Conservation (phyloP, 495 filamentous ascomycete species). For the Hypoxylon intermedium region DNA sequence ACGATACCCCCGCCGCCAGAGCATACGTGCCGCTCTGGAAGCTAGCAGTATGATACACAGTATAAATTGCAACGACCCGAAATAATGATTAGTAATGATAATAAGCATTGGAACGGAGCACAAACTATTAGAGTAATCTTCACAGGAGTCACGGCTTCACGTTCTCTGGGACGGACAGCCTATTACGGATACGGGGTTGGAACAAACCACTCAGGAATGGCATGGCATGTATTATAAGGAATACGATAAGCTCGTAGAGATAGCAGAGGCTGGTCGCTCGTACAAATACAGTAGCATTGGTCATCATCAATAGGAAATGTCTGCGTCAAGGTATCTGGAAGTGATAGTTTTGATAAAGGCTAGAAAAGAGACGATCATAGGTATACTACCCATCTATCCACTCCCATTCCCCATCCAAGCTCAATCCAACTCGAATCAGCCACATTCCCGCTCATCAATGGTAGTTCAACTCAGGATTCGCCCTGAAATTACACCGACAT, state of each 20-base stretch:
- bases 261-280: no score
- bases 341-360: not conserved
- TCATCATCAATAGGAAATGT: not conserved
- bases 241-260: no score
- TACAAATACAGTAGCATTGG: not conserved
- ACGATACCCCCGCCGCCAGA: conserved; percentile 27
- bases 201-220: no score
- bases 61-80: conserved; percentile 6
- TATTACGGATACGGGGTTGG: no score
- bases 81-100: conserved; percentile 8
- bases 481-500: conserved; percentile 74
- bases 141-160: no score
- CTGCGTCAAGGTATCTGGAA: not conserved
- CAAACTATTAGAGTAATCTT: no score
- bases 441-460: conserved; percentile 28
- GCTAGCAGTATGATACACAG: conserved; percentile 19
- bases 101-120: no score
- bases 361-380: no score
- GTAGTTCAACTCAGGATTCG: conserved; percentile 58
- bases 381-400: not conserved
- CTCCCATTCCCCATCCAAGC: not conserved
- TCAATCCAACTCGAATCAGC: no score
- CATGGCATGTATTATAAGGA: no score
- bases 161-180: no score
- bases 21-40: conserved; percentile 42